Conservation (phyloP, 306 rosid genomes). For the Castanopsis chinensis region DNA sequence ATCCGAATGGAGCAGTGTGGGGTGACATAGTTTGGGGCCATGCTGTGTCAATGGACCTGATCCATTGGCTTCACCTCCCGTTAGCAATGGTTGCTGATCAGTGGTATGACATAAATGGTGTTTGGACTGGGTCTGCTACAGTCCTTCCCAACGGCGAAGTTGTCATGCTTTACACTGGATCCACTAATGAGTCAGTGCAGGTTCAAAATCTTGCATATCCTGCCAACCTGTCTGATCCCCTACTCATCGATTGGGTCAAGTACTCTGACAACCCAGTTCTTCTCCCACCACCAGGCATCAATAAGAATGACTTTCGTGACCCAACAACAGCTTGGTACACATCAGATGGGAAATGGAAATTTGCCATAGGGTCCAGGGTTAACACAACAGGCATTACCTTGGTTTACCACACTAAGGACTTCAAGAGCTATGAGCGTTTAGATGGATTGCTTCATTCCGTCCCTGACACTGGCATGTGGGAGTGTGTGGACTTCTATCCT, state of each 20-base stretch:
- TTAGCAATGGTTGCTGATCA: constrained; percentile 69
- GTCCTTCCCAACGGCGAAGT: constrained; percentile 55
- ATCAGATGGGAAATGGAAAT: constrained; percentile 72
- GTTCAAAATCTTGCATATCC: constrained; percentile 86
- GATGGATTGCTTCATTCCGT: constrained; percentile 60
- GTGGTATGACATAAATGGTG: constrained; percentile 80
- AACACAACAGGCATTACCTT: constrained; percentile 68
- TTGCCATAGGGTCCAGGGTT: constrained; percentile 64
- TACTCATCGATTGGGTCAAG: constrained; percentile 69
- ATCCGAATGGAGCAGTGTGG: constrained; percentile 82
- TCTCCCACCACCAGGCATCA: constrained; percentile 62
- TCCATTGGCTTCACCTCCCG: constrained; percentile 91
- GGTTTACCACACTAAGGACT: constrained; percentile 67
- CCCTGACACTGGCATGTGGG: constrained; percentile 86
- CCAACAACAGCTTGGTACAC: constrained; percentile 92
- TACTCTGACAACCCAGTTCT: constrained; percentile 70
- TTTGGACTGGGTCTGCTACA: constrained; percentile 93
- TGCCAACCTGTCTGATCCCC: constrained; percentile 62
- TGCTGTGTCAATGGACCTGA: constrained; percentile 75
- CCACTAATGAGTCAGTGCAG: constrained; percentile 66
- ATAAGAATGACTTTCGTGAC: constrained; percentile 69
- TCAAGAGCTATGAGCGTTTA: constrained; percentile 46
- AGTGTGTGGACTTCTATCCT: constrained; percentile 81
- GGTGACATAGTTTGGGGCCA: constrained; percentile 92
- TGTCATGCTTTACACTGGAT: constrained; percentile 85